These are phyloP conservation scores for Gossypium laxum DNA, from an alignment of 441 rosid genomes.

Conservation along the genomic window DNA sequence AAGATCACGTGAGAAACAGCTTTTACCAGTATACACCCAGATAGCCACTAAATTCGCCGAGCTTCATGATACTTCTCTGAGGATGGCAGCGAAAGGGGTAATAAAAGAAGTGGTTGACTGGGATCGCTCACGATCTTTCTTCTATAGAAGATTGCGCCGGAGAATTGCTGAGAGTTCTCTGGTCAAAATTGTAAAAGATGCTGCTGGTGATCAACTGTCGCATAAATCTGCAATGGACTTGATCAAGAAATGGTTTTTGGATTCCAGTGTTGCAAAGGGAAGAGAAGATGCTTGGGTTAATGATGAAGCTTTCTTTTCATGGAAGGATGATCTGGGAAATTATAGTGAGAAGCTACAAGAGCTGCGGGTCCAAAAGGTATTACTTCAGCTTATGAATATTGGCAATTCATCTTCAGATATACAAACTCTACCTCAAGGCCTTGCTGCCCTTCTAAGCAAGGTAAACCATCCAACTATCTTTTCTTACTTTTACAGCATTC, in stretches of 20 bases:
- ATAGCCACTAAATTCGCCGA: slow-evolving; percentile 91
- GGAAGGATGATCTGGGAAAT: slow-evolving; percentile 58
- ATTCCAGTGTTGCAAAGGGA: slow-evolving; percentile 43
- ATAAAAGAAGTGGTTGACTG: slow-evolving; percentile 86
- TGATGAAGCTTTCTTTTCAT: slow-evolving; percentile 73
- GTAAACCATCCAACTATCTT: slow-evolving; percentile 28
- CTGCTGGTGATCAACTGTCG: slow-evolving; percentile 58
- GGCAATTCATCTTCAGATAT: slow-evolving; percentile 60
- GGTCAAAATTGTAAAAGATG: slow-evolving; percentile 52
- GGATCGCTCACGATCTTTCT: slow-evolving; percentile 59
- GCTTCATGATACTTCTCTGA: slow-evolving; percentile 82
- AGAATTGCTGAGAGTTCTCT: slow-evolving; percentile 71
- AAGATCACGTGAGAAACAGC: slow-evolving; percentile 71
- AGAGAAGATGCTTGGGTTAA: slow-evolving; percentile 63
- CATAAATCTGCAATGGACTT: slow-evolving; percentile 53
- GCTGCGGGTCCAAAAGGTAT: slow-evolving; percentile 67
- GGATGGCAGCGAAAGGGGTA: slow-evolving; percentile 97
- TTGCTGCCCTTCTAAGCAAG: slow-evolving; percentile 78
- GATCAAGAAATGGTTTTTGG: slow-evolving; percentile 73
- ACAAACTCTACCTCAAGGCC: slow-evolving; percentile 83
- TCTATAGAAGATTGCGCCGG: slow-evolving; percentile 59
- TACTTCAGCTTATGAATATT: slow-evolving; percentile 55
- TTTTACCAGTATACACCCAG: slow-evolving; percentile 81
- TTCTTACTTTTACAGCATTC: slow-evolving; percentile 10
- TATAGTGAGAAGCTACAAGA: slow-evolving; percentile 60